Evolutionary conservation across 495 filamentous ascomycete species (phyloP).

Genomic region (Aspergillus cavernicola): DNA sequence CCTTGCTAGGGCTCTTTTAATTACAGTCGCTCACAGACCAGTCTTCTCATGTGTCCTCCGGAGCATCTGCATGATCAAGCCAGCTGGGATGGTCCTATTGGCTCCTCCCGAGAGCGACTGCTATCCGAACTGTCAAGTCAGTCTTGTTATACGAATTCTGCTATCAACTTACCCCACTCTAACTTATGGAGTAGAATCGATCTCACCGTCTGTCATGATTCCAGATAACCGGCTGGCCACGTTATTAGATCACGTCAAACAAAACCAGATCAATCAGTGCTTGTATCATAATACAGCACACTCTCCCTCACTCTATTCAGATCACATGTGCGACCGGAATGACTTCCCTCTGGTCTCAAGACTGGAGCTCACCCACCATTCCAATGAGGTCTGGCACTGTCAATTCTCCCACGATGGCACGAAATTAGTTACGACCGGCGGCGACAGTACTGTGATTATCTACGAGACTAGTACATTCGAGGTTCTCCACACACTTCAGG

Average conservation of each 20-base stretch:
- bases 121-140: conserved; percentile 81
- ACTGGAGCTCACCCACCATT: conserved; percentile 67
- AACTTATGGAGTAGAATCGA: conserved; percentile 56
- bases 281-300: conserved; percentile 81
- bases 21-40: conserved; percentile 23
- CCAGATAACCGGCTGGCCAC: conserved; percentile 87
- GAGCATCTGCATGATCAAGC: conserved; percentile 81
- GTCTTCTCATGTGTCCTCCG: conserved; percentile 82
- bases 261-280: conserved; percentile 75
- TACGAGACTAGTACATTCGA: conserved; percentile 73
- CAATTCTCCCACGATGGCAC: conserved; percentile 87
- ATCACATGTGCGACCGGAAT: conserved; percentile 77
- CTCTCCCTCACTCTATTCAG: conserved; percentile 80
- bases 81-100: conserved; percentile 82
- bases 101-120: conserved; percentile 68
- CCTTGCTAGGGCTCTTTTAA: background rate
- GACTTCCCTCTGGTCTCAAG: conserved; percentile 71
- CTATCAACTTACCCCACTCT: background rate
- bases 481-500: conserved; percentile 58
- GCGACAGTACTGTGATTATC: conserved; percentile 70
- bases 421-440: conserved; percentile 76
- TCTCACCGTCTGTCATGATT: conserved; percentile 98
- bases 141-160: conserved; percentile 14
- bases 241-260: conserved; percentile 78
- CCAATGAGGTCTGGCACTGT: conserved; percentile 86